Percentiles rank a stretch among this genome's conserved stretches.
Conservation (phyloP, 1,284 basidiomycete species). For the Ceratobasidium sp. region DNA sequence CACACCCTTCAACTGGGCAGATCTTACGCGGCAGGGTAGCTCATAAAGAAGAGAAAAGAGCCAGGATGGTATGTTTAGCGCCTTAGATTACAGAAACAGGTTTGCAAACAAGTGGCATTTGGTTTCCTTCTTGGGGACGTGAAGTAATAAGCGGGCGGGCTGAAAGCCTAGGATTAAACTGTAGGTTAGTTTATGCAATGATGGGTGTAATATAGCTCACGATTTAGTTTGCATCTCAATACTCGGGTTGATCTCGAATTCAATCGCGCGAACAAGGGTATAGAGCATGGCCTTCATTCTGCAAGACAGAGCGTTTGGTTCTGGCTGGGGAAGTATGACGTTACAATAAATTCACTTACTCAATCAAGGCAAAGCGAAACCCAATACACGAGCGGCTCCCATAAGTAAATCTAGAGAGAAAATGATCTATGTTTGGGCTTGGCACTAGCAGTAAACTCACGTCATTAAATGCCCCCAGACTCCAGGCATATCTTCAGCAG, state of each 20-base stretch:
- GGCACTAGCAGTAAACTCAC: too few species aligned
- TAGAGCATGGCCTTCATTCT: conserved; percentile 55
- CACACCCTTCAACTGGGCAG: too few species aligned
- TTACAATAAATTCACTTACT: conserved; percentile 22
- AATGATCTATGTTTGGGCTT: conserved; percentile 58
- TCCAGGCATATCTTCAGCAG: conserved; percentile 66
- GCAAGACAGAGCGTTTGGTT: too few species aligned
- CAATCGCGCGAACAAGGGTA: conserved; percentile 52
- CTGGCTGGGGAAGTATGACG: too few species aligned
- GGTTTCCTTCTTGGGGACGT: conserved; percentile 44
- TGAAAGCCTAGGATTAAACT: neutral
- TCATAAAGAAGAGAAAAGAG: too few species aligned
- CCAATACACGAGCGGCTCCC: conserved; percentile 47
- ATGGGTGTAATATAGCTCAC: conserved; percentile 3
- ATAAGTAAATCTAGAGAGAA: neutral
- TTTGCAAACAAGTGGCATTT: conserved; percentile 45
- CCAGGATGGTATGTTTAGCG: too few species aligned
- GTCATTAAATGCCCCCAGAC: too few species aligned
- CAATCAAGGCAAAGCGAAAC: conserved; percentile 44
- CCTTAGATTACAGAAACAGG: conserved; percentile 10
- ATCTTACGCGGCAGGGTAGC: too few species aligned
- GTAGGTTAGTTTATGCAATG: conserved; percentile 12
- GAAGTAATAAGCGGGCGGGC: conserved; percentile 43
- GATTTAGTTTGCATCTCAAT: conserved; percentile 33
- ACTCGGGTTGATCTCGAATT: conserved; percentile 50